phyloP scores from a whole-genome alignment of 345 rosid genomes.

The Syzygium jambos region DNA sequence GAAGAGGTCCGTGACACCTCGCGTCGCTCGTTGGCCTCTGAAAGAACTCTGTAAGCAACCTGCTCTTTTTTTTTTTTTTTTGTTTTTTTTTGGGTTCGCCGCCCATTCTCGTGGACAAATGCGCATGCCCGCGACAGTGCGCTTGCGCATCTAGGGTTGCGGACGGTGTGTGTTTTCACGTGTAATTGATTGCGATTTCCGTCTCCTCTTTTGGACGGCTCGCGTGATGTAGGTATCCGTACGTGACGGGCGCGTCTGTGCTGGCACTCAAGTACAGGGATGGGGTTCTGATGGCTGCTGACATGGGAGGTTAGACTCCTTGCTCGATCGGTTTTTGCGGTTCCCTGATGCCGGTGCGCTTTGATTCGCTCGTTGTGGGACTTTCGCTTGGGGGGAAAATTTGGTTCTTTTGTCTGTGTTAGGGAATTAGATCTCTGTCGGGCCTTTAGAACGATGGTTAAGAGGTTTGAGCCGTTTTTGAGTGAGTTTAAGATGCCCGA shows the following conservation, averaged over 20 bases:
- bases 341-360: not conserved
- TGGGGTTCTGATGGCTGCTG: conserved; percentile 94
- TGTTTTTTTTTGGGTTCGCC: no score
- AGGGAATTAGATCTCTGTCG: not conserved
- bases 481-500: no score
- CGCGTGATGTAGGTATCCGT: conserved; percentile 47
- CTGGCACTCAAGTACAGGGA: conserved; percentile 81
- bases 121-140: no score
- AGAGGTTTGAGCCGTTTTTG: not conserved
- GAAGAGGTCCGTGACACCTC: not conserved
- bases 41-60: not conserved
- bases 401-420: not conserved
- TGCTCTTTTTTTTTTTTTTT: not conserved
- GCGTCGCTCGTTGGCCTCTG: not conserved
- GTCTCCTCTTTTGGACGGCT: not conserved
- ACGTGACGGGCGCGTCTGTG: conserved; percentile 88
- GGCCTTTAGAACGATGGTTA: not conserved
- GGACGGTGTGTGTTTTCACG: no score
- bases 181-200: not conserved
- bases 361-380: not conserved
- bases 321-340: not conserved
- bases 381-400: not conserved
- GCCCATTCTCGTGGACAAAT: no score
- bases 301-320: conserved; percentile 66
- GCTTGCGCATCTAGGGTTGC: no score